phyloP scores from a whole-genome alignment of 2,329 filamentous ascomycete genomes.

The Purpureocillium takamizusanense region DNA sequence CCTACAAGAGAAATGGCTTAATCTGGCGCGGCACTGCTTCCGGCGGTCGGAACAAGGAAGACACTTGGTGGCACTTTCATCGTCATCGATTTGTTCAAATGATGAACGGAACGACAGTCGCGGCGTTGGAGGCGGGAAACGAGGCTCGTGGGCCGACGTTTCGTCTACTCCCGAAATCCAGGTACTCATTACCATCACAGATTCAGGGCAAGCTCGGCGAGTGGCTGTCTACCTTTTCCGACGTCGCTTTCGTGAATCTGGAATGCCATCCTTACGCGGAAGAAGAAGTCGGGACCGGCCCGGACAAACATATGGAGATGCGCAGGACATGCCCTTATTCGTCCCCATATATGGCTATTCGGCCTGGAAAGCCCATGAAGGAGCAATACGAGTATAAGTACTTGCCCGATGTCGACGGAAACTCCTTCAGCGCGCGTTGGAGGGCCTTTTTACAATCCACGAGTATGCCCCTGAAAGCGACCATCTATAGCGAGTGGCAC shows the following conservation, averaged over 20 bases:
- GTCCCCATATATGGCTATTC: background rate
- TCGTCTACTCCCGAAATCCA: background rate
- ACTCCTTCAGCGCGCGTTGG: constrained; percentile 41
- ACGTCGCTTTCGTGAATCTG: background rate
- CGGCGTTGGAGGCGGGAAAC: background rate
- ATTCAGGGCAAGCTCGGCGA: background rate
- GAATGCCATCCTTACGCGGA: background rate
- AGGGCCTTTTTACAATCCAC: constrained; percentile 44
- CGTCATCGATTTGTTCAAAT: constrained; percentile 63
- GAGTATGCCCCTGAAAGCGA: constrained; percentile 50
- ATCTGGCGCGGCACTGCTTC: constrained; percentile 60
- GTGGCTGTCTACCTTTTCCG: background rate
- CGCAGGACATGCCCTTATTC: background rate
- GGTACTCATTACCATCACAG: background rate
- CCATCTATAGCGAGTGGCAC: constrained; percentile 57
- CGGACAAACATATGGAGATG: background rate
- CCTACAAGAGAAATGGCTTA: constrained; percentile 42
- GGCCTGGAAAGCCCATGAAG: constrained; percentile 14
- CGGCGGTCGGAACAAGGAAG: constrained; percentile 39
- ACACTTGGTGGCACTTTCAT: constrained; percentile 61
- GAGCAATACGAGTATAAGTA: constrained; percentile 39
- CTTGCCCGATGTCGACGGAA: constrained; percentile 52
- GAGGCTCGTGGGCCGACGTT: background rate
- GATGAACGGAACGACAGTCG: constrained; percentile 49
- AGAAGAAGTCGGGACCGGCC: background rate